phyloP scores from a whole-genome alignment of 257 asterid species.

The Solanum rostratum region DNA sequence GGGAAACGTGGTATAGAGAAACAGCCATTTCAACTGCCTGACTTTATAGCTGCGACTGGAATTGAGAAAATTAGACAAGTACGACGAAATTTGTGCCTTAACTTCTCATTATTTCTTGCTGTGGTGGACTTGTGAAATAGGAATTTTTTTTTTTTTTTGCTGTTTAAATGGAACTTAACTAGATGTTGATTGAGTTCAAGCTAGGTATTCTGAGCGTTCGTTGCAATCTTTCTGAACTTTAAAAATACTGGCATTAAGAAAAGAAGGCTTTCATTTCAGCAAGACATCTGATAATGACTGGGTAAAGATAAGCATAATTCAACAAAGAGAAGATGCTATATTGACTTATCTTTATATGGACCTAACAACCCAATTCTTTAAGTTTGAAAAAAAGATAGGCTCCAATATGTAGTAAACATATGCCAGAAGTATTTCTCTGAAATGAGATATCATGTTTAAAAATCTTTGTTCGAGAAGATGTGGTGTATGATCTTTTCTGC shows the following conservation, averaged over 20 bases:
- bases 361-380: not conserved
- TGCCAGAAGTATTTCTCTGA: not conserved
- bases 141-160: not conserved
- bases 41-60: slow-evolving; percentile 98
- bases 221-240: not conserved
- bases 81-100: slow-evolving; percentile 3
- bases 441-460: not conserved
- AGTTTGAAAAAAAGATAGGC: not conserved
- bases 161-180: not conserved
- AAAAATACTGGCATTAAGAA: not conserved
- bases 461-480: not conserved
- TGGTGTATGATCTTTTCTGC: not conserved
- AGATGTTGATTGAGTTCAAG: not conserved
- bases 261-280: not conserved
- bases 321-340: not conserved
- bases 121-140: not conserved
- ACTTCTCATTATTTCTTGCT: not conserved
- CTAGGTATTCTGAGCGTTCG: not conserved
- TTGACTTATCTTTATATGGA: not conserved
- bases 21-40: slow-evolving; percentile 94
- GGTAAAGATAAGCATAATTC: not conserved
- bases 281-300: not conserved
- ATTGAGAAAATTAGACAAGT: slow-evolving; percentile 98
- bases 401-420: not conserved
- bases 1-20: slow-evolving; percentile 98